Conservation (phyloP, 805 yeast genomes). For the Candida glaebosa region DNA sequence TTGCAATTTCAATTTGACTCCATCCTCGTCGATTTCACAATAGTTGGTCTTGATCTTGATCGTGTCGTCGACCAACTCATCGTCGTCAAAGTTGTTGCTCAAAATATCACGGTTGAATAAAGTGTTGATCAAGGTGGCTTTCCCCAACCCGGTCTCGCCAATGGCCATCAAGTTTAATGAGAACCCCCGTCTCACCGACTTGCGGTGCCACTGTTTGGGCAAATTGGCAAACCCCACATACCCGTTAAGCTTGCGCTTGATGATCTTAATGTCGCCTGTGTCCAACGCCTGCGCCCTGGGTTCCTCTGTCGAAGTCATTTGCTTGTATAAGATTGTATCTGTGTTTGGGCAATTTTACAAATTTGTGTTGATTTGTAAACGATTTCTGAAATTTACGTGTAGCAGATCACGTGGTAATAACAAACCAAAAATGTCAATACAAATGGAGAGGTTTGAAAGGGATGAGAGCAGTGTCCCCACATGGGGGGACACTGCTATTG, state of each 20-base stretch:
- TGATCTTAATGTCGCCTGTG: slow-evolving; percentile 50
- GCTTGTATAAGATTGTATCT: not conserved
- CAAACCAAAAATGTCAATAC: not conserved
- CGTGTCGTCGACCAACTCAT: slow-evolving; percentile 34
- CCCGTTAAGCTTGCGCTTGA: slow-evolving; percentile 81
- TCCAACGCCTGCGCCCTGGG: not conserved
- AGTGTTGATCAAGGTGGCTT: slow-evolving; percentile 87
- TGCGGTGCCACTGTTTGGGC: slow-evolving; percentile 98
- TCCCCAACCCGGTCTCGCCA: slow-evolving; percentile 91
- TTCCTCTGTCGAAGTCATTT: not conserved
- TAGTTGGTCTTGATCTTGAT: slow-evolving; percentile 26
- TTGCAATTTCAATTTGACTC: slow-evolving; percentile 79
- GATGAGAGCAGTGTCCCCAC: too few relatives aligned
- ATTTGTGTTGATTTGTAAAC: not conserved
- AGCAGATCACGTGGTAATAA: not conserved
- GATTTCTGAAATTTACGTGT: slow-evolving; percentile 2
- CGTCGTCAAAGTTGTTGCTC: slow-evolving; percentile 19
- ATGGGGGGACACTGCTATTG: too few relatives aligned
- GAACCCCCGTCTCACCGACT: slow-evolving; percentile 86
- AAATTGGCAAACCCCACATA: slow-evolving; percentile 96
- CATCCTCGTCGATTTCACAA: slow-evolving; percentile 74
- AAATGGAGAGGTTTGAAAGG: not conserved
- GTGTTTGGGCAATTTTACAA: not conserved
- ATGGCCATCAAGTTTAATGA: slow-evolving; percentile 84
- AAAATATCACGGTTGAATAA: slow-evolving; percentile 55